A percentile compares a stretch with the other conserved stretches of the same genome.
These are phyloP conservation scores for Cichorium intybus DNA, from an alignment of 140 eudicot species.

Conservation along the genomic window DNA sequence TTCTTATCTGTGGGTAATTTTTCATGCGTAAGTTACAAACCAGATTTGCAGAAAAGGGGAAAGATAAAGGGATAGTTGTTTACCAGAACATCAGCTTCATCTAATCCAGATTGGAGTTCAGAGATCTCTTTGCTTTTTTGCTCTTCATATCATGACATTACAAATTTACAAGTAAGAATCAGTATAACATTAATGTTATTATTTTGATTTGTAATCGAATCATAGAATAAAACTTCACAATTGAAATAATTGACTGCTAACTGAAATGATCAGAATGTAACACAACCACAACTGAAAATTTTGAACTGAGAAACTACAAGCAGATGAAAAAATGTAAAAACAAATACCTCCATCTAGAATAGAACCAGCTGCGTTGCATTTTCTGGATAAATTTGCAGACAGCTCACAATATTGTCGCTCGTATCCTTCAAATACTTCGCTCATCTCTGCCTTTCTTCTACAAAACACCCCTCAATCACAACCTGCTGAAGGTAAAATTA, in stretches of 20 bases:
- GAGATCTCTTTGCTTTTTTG: slow-evolving; percentile 58
- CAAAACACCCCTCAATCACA: slow-evolving; percentile 13
- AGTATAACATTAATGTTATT: too few species aligned
- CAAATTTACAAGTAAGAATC: slow-evolving; percentile 10
- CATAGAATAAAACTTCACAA: too few species aligned
- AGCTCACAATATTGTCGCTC: slow-evolving; percentile 81
- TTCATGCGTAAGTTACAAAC: not conserved
- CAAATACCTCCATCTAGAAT: slow-evolving; percentile 60
- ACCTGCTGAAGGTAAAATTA: slow-evolving; percentile 20
- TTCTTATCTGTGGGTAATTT: slow-evolving; percentile 61
- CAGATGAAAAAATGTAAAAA: slow-evolving; percentile 10
- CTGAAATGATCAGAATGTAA: not conserved
- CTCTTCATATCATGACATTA: slow-evolving; percentile 39
- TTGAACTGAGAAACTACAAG: slow-evolving; percentile 2
- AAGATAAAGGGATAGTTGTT: slow-evolving; percentile 5
- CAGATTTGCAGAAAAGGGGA: not conserved
- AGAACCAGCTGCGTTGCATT: slow-evolving; percentile 53
- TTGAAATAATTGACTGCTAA: too few species aligned
- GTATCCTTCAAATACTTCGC: slow-evolving; percentile 74
- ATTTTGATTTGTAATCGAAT: too few species aligned
- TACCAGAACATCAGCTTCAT: slow-evolving; percentile 95
- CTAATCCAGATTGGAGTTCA: slow-evolving; percentile 72
- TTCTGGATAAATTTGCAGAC: slow-evolving; percentile 64
- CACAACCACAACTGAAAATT: not conserved
- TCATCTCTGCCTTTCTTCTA: slow-evolving; percentile 40